Percentiles rank a stretch among this genome's conserved stretches.
Conservation (phyloP, 495 filamentous ascomycete species). For the Neurospora tetraspora region DNA sequence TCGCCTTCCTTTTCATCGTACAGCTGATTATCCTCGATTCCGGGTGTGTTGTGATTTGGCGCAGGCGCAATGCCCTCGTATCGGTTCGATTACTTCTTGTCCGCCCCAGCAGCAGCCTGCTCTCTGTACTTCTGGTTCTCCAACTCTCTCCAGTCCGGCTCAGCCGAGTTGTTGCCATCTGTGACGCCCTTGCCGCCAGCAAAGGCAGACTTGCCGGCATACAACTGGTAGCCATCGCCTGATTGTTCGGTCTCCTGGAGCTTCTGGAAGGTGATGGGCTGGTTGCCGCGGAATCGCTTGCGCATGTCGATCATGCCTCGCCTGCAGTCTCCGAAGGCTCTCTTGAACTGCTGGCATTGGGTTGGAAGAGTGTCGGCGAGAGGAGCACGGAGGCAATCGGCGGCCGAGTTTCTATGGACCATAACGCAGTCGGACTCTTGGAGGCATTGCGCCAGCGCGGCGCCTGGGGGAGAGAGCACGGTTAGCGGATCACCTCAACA, state of each 20-base stretch:
- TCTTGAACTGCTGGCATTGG: slow-evolving; percentile 85
- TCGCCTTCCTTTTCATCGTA: not conserved
- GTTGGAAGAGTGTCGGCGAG: slow-evolving; percentile 67
- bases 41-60: not conserved
- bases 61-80: not conserved
- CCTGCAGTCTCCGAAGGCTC: slow-evolving; percentile 89
- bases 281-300: slow-evolving; percentile 95
- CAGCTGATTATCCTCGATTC: not conserved
- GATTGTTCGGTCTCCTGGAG: slow-evolving; percentile 51
- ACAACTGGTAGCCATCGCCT: slow-evolving; percentile 55
- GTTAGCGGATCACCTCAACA: not conserved
- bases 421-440: slow-evolving; percentile 93
- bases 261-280: slow-evolving; percentile 56
- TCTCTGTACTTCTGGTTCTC: slow-evolving; percentile 45
- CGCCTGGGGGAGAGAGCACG: slow-evolving; percentile 45
- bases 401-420: slow-evolving; percentile 72
- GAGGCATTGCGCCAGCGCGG: slow-evolving; percentile 85
- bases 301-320: slow-evolving; percentile 97
- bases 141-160: slow-evolving; percentile 43
- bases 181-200: slow-evolving; percentile 39
- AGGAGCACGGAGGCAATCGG: slow-evolving; percentile 79
- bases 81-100: slow-evolving; percentile 11
- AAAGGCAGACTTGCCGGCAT: slow-evolving; percentile 69
- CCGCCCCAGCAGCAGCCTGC: slow-evolving; percentile 12
- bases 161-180: slow-evolving; percentile 40